These are phyloP conservation scores for Pseudotsuga menziesii DNA, from an alignment of 75 land plant species.

Conservation along the genomic window DNA sequence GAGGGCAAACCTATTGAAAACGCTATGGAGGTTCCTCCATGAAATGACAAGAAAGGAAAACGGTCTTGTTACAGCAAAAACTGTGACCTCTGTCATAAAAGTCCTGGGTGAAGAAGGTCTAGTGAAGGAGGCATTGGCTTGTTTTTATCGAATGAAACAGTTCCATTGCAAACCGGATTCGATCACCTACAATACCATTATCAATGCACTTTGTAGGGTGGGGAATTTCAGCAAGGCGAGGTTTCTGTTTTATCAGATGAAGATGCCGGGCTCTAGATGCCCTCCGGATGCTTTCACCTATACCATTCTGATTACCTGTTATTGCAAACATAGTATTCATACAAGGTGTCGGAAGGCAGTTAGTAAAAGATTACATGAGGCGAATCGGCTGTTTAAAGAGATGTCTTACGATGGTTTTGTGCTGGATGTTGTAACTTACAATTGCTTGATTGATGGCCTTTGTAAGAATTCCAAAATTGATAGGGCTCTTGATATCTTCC, in stretches of 20 bases:
- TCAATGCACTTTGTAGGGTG: conserved; percentile 47
- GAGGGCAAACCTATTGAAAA: conserved; percentile 25
- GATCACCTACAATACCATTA: conserved; percentile 44
- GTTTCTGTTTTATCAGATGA: conserved; percentile 63
- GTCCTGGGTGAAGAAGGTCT: conserved; percentile 57
- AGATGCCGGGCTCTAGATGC: conserved; percentile 52
- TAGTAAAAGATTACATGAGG: conserved; percentile 59
- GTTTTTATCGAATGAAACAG: conserved; percentile 58
- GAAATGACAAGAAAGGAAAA: conserved; percentile 26
- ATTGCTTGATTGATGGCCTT: conserved; percentile 77
- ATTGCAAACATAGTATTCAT: conserved; percentile 51
- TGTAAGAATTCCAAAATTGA: conserved; percentile 67
- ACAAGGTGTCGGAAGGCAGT: conserved; percentile 57
- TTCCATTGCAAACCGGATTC: conserved; percentile 65
- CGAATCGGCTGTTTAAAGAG: conserved; percentile 50
- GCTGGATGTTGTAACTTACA: conserved; percentile 75
- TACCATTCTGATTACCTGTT: conserved; percentile 54
- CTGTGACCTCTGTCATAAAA: conserved; percentile 57
- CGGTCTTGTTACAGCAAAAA: conserved; percentile 38
- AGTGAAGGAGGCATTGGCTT: conserved; percentile 44
- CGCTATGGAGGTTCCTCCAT: conserved; percentile 48
- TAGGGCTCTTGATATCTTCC: conserved; percentile 69
- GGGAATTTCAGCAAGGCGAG: conserved; percentile 54
- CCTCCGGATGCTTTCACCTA: conserved; percentile 62
- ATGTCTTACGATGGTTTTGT: conserved; percentile 63